Evolutionary conservation across 1,284 basidiomycete species (phyloP).

Genomic region (Malassezia nana): DNA sequence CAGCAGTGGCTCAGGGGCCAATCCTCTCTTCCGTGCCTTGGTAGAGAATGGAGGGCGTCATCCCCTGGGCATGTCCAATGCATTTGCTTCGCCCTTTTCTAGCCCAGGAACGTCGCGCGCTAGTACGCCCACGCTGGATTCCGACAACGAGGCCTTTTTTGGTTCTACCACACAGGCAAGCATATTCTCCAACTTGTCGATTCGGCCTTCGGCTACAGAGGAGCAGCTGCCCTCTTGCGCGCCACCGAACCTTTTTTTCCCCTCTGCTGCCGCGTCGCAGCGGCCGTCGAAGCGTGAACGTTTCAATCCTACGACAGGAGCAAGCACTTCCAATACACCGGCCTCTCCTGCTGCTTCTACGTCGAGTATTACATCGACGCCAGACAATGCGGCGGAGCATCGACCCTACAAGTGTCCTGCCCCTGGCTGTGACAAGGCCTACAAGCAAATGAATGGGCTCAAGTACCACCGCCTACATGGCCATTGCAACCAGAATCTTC

Average conservation of each 20-base stretch:
- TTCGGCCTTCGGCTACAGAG: conserved; percentile 33
- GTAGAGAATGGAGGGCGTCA: conserved; percentile 42
- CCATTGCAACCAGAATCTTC: conserved; percentile 56
- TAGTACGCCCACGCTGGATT: conserved; percentile 34
- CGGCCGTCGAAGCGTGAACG: conserved; percentile 40
- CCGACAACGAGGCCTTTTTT: conserved; percentile 38
- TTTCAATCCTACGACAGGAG: conserved; percentile 4
- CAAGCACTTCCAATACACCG: not conserved
- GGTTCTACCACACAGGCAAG: conserved; percentile 29
- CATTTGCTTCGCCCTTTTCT: conserved; percentile 45
- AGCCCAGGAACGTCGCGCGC: conserved; percentile 43
- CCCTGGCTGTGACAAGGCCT: conserved; percentile 92
- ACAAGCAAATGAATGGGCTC: conserved; percentile 92
- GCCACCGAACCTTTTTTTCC: conserved; percentile 48
- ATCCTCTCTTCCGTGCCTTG: conserved; percentile 41
- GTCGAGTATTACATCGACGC: conserved; percentile 17
- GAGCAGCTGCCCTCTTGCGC: conserved; percentile 47
- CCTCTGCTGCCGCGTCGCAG: conserved; percentile 26
- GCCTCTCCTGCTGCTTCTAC: conserved; percentile 8
- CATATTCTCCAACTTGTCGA: conserved; percentile 41
- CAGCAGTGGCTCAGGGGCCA: conserved; percentile 22
- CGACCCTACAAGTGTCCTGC: conserved; percentile 96
- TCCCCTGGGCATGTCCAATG: conserved; percentile 27
- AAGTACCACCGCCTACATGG: conserved; percentile 96
- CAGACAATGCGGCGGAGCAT: conserved; percentile 38